Evolutionary conservation across 2,329 filamentous ascomycete genomes (phyloP).

Genomic region (Fusarium equiseti): DNA sequence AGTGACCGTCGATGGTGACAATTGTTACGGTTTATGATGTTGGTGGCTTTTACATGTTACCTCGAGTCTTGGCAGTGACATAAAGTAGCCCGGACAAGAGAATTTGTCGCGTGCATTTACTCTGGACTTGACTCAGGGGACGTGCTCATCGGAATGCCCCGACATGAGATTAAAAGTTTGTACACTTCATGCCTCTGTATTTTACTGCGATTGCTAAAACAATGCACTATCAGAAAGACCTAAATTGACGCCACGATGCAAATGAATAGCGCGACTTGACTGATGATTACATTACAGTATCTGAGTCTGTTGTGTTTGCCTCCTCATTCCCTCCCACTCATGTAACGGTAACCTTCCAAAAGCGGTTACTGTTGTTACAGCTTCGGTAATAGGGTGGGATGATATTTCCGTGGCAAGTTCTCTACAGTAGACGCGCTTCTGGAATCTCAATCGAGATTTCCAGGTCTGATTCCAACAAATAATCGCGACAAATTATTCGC

Average conservation of each 20-base stretch:
- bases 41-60: slow-evolving; percentile 5
- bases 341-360: slow-evolving; percentile 43
- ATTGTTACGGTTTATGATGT: background rate
- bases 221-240: background rate
- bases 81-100: background rate
- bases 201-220: background rate
- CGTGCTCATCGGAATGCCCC: background rate
- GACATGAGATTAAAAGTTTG: background rate
- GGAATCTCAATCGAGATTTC: background rate
- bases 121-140: background rate
- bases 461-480: background rate
- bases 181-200: background rate
- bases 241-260: background rate
- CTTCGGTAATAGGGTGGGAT: slow-evolving; percentile 15
- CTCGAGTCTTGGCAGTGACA: slow-evolving; percentile 8
- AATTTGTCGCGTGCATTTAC: background rate
- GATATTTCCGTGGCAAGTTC: slow-evolving; percentile 3
- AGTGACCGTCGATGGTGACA: background rate
- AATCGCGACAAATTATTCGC: background rate
- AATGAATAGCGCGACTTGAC: background rate
- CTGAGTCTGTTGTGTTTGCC: background rate
- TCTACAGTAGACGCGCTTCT: background rate
- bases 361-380: slow-evolving; percentile 1
- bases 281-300: background rate
- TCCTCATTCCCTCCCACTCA: slow-evolving; percentile 4